A percentile compares a stretch with the other conserved stretches of the same genome.
These are phyloP conservation scores for Datisca glomerata DNA, from an alignment of 306 rosid species.

Conservation along the genomic window DNA sequence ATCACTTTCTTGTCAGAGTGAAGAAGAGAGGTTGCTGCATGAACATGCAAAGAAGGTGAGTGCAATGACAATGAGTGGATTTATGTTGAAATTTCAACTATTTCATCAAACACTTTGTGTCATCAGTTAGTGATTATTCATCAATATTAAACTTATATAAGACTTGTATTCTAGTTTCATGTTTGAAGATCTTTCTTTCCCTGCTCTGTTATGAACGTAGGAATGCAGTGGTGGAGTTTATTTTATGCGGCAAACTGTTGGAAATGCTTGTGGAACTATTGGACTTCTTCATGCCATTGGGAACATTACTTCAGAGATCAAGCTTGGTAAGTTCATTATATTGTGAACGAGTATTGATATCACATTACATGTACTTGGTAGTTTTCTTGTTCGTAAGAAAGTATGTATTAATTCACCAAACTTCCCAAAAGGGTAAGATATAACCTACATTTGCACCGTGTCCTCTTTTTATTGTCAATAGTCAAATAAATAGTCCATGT, in stretches of 20 bases:
- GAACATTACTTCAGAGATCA: conserved; percentile 65
- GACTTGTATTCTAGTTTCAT: not conserved
- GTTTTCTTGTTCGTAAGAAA: no score
- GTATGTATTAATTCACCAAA: no score
- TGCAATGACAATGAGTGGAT: not conserved
- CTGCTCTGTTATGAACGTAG: conserved; percentile 24
- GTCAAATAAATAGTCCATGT: no score
- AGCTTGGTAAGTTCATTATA: conserved; percentile 41
- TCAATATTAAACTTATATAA: not conserved
- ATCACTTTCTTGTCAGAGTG: conserved; percentile 41
- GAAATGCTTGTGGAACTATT: conserved; percentile 93
- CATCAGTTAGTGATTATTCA: no score
- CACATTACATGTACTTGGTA: no score
- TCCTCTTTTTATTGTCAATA: no score
- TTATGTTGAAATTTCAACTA: not conserved
- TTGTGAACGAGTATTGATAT: not conserved
- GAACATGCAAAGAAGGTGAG: conserved; percentile 41
- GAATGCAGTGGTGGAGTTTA: conserved; percentile 48
- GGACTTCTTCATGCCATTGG: conserved; percentile 97
- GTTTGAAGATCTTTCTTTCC: not conserved
- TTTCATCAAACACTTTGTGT: not conserved
- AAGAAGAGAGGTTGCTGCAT: conserved; percentile 79
- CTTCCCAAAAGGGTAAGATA: no score
- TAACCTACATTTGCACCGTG: no score
- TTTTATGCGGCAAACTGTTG: conserved; percentile 87